A percentile compares a stretch with the other conserved stretches of the same genome.
These are phyloP conservation scores for Phoenix roebelenii DNA, from an alignment of 176 grass and related monocot species.

Conservation along the genomic window DNA sequence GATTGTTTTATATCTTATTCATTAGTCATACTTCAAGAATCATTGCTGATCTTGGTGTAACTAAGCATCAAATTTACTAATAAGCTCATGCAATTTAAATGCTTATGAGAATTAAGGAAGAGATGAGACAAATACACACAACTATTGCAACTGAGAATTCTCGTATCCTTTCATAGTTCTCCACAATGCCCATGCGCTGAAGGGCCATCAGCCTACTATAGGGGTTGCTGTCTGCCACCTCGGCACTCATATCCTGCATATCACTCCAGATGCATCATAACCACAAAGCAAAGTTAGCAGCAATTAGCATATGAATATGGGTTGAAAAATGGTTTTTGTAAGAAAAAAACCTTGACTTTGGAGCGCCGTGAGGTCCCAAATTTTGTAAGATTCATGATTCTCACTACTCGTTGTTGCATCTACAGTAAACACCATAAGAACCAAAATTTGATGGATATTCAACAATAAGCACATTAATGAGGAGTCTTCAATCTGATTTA, in stretches of 20 bases:
- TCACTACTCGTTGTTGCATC: conserved; percentile 44
- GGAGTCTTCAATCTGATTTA: background rate
- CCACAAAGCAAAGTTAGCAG: background rate
- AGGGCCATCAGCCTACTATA: conserved; percentile 95
- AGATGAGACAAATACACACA: conserved; percentile 24
- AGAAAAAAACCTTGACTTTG: conserved; percentile 60
- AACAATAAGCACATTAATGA: background rate
- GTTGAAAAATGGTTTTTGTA: background rate
- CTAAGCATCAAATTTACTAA: too few species aligned
- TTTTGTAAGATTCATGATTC: conserved; percentile 19
- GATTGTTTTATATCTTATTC: too few species aligned
- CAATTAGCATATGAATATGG: too few species aligned
- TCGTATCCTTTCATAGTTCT: conserved; percentile 79
- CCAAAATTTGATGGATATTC: background rate
- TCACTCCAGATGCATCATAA: background rate
- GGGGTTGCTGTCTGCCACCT: conserved; percentile 82
- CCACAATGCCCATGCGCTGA: conserved; percentile 87
- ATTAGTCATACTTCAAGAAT: too few species aligned
- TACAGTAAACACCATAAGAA: conserved; percentile 9
- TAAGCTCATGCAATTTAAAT: too few species aligned
- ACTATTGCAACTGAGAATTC: conserved; percentile 80
- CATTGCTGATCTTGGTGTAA: too few species aligned
- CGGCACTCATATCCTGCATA: conserved; percentile 83
- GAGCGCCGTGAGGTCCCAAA: conserved; percentile 23
- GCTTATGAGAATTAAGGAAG: background rate